These are phyloP conservation scores for Aquanectria penicillioides DNA, from an alignment of 2,329 filamentous ascomycete species.

Conservation along the genomic window DNA sequence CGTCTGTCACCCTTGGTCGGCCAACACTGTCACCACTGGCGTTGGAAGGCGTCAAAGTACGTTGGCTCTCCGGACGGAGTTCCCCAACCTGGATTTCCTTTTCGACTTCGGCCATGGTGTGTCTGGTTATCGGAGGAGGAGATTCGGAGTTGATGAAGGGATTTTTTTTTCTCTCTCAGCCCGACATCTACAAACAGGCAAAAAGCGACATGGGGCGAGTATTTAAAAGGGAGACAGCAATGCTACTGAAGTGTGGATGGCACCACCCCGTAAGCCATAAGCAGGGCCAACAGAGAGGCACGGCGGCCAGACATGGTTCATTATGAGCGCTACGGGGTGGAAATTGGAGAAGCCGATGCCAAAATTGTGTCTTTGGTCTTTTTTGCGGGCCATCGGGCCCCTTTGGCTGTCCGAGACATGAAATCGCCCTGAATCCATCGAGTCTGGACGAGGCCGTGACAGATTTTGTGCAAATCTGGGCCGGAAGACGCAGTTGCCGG, in stretches of 20 bases:
- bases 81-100: conserved; percentile 14
- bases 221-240: background rate
- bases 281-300: background rate
- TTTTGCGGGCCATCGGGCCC: conserved; percentile 1
- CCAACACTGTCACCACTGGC: background rate
- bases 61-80: conserved; percentile 30
- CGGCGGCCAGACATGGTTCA: background rate
- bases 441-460: background rate
- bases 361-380: background rate
- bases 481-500: background rate
- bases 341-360: background rate
- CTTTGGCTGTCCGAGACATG: background rate
- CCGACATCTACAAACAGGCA: background rate
- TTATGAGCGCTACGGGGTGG: background rate
- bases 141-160: background rate
- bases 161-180: no score
- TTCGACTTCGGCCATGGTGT: conserved; percentile 14
- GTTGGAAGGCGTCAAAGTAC: conserved; percentile 27
- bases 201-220: background rate
- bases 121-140: background rate
- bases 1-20: conserved; percentile 16
- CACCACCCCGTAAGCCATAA: background rate
- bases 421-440: no score
- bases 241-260: background rate
- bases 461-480: background rate